Percentiles rank a stretch among this genome's conserved stretches.
These are phyloP conservation scores for Solanum dulcamara DNA, from an alignment of 257 asterid species.

Conservation along the genomic window DNA sequence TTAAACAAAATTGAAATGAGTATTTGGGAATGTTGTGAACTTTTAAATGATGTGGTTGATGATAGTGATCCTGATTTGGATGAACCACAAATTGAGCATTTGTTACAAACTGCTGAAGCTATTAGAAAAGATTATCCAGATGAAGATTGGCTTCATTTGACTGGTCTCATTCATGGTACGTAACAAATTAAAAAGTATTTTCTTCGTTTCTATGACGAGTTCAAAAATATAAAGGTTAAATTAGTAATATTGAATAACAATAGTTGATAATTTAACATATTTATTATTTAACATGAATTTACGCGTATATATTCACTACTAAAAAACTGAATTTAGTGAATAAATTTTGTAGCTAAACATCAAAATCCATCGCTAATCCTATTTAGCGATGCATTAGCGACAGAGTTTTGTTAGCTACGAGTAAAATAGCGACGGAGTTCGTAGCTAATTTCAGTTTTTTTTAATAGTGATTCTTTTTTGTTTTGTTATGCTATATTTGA, in stretches of 20 bases:
- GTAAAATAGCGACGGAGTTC: too few species aligned
- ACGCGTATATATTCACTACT: too few species aligned
- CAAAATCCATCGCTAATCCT: too few species aligned
- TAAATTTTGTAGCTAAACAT: too few species aligned
- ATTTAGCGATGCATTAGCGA: too few species aligned
- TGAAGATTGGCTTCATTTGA: not conserved
- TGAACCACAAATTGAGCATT: not conserved
- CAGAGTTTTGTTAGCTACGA: too few species aligned
- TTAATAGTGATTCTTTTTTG: not conserved
- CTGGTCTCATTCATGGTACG: slow-evolving; percentile 12
- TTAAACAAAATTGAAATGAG: slow-evolving; percentile 3
- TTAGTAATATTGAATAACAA: not conserved
- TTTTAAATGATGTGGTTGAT: slow-evolving; percentile 21
- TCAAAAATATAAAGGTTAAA: not conserved
- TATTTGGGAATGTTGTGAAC: slow-evolving; percentile 35
- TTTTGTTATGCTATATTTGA: not conserved
- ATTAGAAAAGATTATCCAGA: not conserved
- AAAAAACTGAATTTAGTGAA: too few species aligned
- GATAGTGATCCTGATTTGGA: not conserved
- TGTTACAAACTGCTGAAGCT: not conserved
- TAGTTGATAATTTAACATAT: not conserved
- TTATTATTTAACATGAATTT: too few species aligned
- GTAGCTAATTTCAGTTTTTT: too few species aligned
- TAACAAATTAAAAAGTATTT: not conserved
- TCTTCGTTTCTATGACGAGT: not conserved